These are phyloP conservation scores for Myxozyma melibiosi DNA, from an alignment of 805 yeast species.

Conservation along the genomic window DNA sequence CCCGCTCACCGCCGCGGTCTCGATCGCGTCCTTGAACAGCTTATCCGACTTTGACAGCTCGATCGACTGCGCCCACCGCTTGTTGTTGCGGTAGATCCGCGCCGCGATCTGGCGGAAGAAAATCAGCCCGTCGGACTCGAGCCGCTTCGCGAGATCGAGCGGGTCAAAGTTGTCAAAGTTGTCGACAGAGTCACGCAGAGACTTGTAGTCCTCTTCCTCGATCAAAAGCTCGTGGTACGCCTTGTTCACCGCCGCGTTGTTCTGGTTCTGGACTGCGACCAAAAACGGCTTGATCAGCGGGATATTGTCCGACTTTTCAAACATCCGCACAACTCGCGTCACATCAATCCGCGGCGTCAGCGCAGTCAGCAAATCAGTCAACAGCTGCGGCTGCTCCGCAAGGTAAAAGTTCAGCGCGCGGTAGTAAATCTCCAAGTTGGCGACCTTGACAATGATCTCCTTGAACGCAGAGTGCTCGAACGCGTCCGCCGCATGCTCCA, in stretches of 20 bases:
- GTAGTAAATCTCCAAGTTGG: conserved; percentile 94
- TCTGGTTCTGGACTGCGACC: conserved; percentile 86
- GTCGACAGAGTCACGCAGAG: conserved; percentile 84
- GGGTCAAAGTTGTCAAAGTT: conserved; percentile 90
- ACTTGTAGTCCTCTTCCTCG: conserved; percentile 94
- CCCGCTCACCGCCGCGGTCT: conserved; percentile 82
- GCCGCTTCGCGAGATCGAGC: conserved; percentile 85
- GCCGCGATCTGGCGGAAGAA: conserved; percentile 98
- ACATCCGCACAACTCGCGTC: conserved; percentile 86
- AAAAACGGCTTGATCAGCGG: conserved; percentile 95
- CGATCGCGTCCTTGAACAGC: conserved; percentile 92
- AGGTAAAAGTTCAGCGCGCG: conserved; percentile 95
- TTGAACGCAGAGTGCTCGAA: conserved; percentile 94
- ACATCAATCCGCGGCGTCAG: conserved; percentile 89
- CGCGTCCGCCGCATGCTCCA: conserved; percentile 89
- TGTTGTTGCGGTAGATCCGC: conserved; percentile 86
- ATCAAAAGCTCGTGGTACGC: conserved; percentile 95
- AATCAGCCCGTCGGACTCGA: conserved; percentile 86
- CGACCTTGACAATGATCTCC: conserved; percentile 90
- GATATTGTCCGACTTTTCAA: conserved; percentile 91
- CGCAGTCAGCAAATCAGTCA: conserved; percentile 81
- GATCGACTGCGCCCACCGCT: conserved; percentile 89
- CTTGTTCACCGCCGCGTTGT: conserved; percentile 85
- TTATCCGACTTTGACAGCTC: conserved; percentile 87
- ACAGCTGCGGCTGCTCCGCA: conserved; percentile 85